A percentile compares a stretch with the other conserved stretches of the same genome.
Conservation (phyloP, 2,329 filamentous ascomycete species). For the Macroventuria anomochaeta region DNA sequence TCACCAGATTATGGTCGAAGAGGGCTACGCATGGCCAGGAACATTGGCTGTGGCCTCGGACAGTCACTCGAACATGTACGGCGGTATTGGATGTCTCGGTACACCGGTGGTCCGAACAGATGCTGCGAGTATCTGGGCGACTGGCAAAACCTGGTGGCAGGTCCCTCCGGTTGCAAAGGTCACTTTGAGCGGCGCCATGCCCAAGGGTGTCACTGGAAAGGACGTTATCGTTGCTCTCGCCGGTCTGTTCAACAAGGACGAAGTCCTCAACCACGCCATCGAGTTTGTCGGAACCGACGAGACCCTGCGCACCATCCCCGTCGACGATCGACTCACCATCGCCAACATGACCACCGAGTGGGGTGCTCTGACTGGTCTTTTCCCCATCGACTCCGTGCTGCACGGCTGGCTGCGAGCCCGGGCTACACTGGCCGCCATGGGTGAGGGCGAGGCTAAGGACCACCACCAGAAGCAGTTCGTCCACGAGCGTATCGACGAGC, state of each 20-base stretch:
- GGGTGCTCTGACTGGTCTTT: constrained; percentile 75
- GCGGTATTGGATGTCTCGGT: constrained; percentile 76
- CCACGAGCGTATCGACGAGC: constrained; percentile 74
- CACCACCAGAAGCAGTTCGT: constrained; percentile 67
- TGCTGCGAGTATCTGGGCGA: constrained; percentile 85
- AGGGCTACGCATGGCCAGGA: constrained; percentile 83
- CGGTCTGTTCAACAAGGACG: constrained; percentile 82
- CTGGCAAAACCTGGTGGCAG: constrained; percentile 85
- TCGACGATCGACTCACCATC: constrained; percentile 78
- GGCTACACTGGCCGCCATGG: constrained; percentile 74
- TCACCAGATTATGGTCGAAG: constrained; percentile 91
- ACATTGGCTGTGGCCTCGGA: constrained; percentile 82
- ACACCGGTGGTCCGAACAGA: constrained; percentile 87
- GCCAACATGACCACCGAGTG: constrained; percentile 85
- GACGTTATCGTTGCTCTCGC: constrained; percentile 92
- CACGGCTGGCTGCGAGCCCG: constrained; percentile 77
- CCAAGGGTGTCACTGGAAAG: constrained; percentile 84
- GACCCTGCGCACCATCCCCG: constrained; percentile 73
- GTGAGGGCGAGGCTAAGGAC: constrained; percentile 55
- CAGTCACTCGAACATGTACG: constrained; percentile 82
- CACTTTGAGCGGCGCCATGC: constrained; percentile 76
- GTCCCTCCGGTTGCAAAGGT: constrained; percentile 84
- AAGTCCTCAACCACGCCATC: constrained; percentile 89
- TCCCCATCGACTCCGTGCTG: constrained; percentile 79
- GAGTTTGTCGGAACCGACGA: constrained; percentile 84